Evolutionary conservation across 2,329 filamentous ascomycete genomes (phyloP).

Genomic region (Cadophora sp.): DNA sequence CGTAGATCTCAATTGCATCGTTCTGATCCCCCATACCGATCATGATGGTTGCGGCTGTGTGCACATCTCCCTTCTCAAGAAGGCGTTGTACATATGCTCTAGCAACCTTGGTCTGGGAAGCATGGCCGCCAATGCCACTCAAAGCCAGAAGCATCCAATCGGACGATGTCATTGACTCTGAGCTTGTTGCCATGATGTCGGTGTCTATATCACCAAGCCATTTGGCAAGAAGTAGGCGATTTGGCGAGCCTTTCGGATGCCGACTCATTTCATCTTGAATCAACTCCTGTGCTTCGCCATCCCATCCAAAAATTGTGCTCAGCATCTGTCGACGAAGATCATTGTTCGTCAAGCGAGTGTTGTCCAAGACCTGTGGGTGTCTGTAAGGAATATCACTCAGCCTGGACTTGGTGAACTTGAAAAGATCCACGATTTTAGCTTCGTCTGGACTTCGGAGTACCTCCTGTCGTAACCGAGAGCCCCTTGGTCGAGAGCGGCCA

Average conservation of each 20-base stretch:
- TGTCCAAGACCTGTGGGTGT: slow-evolving; percentile 65
- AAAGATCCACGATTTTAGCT: slow-evolving; percentile 75
- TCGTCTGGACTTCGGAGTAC: slow-evolving; percentile 81
- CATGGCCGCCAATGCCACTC: slow-evolving; percentile 80
- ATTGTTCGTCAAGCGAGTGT: slow-evolving; percentile 71
- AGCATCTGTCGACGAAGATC: slow-evolving; percentile 91
- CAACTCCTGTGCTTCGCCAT: slow-evolving; percentile 80
- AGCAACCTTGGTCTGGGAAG: slow-evolving; percentile 87
- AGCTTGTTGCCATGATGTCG: slow-evolving; percentile 80
- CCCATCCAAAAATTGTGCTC: slow-evolving; percentile 93
- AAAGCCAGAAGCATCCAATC: slow-evolving; percentile 98
- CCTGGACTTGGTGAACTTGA: slow-evolving; percentile 83
- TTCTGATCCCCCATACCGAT: slow-evolving; percentile 91
- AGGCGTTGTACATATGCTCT: slow-evolving; percentile 90
- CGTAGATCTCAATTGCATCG: slow-evolving; percentile 95
- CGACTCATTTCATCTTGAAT: slow-evolving; percentile 84
- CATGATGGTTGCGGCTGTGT: slow-evolving; percentile 91
- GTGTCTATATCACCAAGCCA: slow-evolving; percentile 89
- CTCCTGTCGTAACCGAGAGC: slow-evolving; percentile 80
- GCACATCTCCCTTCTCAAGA: slow-evolving; percentile 86
- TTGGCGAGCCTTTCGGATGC: slow-evolving; percentile 76
- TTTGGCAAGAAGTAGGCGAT: slow-evolving; percentile 83
- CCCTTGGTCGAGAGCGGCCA: slow-evolving; percentile 56
- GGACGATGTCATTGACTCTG: slow-evolving; percentile 87
- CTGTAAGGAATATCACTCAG: slow-evolving; percentile 85